Evolutionary conservation across 257 asterid species (phyloP), one percentile per base, ranked within the genome.

Genomic region (Misopates orontium): DNA sequence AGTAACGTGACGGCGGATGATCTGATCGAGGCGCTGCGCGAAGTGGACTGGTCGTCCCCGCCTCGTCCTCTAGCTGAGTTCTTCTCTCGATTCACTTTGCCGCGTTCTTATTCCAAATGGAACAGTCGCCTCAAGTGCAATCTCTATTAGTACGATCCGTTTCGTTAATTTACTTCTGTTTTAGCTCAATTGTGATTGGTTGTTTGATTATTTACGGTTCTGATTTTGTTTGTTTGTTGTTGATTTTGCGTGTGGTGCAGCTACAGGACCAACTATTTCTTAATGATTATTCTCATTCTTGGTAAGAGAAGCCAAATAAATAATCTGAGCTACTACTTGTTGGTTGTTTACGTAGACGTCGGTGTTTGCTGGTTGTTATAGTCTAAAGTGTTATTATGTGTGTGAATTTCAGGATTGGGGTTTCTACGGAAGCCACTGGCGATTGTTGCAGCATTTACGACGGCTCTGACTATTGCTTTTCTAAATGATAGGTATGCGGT

Each of bases 71-170:
- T 79, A 2, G 74, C 89, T 1, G 95, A 91, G 41, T 91, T 91
- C 86, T 86, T 91, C 77, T 86, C 99, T 47, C 79, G 94, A 69
- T 93, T 93, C 85, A 84, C 95, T 51, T 51, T 87, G 7, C 98
- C 98, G 45, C 84, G 91, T 71, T 90, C 97, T 31, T 77, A 71
- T 45, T 64, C 90, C 76, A 90, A 87, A 83, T 90, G 98, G 98
- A 87, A 71, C 78, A 85, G 97, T 64, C 98, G 98, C 79, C 90
- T 93, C 81, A 93, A 93, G 80, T 93, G 98, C 90, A 93, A 90
- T 79, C 94, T 93, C 54, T 93, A 94, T 80, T 91, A 88, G 96
- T 91, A 79, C 69, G 86, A 64, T 71, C 72, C 51, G 7, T 60
- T 56, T 61, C 28, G 45, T 36, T 28, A 7, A 2, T 3, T 28